These are phyloP conservation scores for Salvia splendens DNA, from an alignment of 257 asterid species.

Conservation along the genomic window DNA sequence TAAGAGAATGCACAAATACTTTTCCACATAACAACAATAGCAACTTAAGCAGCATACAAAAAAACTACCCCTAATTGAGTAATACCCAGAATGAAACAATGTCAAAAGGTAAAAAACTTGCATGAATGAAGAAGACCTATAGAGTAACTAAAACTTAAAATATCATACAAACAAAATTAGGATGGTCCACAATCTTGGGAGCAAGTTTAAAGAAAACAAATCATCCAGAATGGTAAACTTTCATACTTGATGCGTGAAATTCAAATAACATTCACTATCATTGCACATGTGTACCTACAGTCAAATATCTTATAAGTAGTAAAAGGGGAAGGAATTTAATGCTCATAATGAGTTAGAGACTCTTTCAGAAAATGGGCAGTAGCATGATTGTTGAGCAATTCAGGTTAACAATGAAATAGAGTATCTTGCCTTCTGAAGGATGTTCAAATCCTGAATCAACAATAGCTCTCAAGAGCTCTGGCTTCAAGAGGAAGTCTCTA, in stretches of 20 bases:
- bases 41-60: background rate
- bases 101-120: background rate
- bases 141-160: background rate
- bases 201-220: background rate
- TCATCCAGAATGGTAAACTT: background rate
- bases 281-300: conserved; percentile 1
- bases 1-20: background rate
- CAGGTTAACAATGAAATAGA: background rate
- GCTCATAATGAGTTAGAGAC: background rate
- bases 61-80: background rate
- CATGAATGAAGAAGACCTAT: background rate
- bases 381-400: background rate
- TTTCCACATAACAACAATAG: background rate
- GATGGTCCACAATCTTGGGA: background rate
- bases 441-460: conserved; percentile 67
- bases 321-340: background rate
- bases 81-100: background rate
- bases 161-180: background rate
- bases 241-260: background rate
- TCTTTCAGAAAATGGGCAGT: background rate
- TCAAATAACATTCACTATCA: conserved; percentile 6
- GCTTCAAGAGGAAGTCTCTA: conserved; percentile 60
- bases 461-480: conserved; percentile 60
- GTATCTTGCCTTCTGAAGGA: conserved; percentile 59
- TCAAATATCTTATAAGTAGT: background rate